Base-by-base conservation (phyloP, 2,329 filamentous ascomycete genomes). In the Monosporascus sp. region DNA sequence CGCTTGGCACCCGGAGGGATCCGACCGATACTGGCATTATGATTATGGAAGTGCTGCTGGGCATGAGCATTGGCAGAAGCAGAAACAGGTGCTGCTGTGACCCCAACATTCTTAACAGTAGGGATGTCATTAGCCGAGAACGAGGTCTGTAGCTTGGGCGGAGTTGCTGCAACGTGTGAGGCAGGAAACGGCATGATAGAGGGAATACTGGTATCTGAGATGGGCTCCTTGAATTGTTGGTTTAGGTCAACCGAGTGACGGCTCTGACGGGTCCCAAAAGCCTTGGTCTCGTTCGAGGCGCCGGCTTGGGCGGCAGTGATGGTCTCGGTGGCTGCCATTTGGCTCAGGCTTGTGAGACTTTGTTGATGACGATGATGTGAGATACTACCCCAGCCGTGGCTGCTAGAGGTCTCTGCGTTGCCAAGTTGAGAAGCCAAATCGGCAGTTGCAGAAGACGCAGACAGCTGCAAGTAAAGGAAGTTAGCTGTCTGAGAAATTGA, bases 61-160 rank as follows among this genome's bases (percentile, higher is more conserved):
- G 81, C 81, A 61, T 84, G 81, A 55, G 79, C 81, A 67, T 82
- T 82, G 54, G 77, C 73, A 56, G 75, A 80, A 63, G 67, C 56
- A 8, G 62, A 67, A 36, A 69, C 68, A 51, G 72, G 65, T 51
- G 70, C 65, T 47, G 79, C 73, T 48, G 76, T 70, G 47, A 73
- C 77, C 51, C 81, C 79, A 51, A 81, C 76, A 60, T 79, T 86
- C 80, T 94, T 96, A 65, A 91, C 77, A 7, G 91, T 95, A 5
- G 91, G 89, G 20, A 97, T 79, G 65, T 97, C 92, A 69, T 88
- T 94, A 51, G 90, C 85, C 9, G 94, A 97, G 74, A 89, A 97
- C 0, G 93, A 97, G 45, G 88, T 86, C 71, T 92, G 89, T 53
- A 96, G 72, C 74, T 89, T 90, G 31, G 86, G 84, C 37, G 88